Evolutionary conservation across 1,284 basidiomycete species (phyloP).

Genomic region (Sanghuangporus baumii): DNA sequence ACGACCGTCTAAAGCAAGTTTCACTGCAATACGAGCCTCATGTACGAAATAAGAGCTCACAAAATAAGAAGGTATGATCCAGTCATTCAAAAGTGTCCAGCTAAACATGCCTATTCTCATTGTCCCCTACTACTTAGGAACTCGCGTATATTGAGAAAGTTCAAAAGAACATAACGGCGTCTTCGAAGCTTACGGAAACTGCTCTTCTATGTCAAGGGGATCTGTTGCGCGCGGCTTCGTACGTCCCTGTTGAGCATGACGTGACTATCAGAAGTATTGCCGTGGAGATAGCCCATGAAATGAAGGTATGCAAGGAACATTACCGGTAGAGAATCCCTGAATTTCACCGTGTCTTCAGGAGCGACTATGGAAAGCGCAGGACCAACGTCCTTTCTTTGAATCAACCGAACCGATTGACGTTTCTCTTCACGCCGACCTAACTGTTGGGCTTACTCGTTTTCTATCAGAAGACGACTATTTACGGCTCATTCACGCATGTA

Average conservation of each 20-base stretch:
- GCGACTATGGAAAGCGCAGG: constrained; percentile 39
- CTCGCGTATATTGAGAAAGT: constrained; percentile 43
- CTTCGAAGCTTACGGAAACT: constrained; percentile 55
- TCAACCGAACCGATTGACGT: constrained; percentile 67
- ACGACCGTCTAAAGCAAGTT: constrained; percentile 58
- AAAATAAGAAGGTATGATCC: constrained; percentile 16
- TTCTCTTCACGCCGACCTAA: constrained; percentile 70
- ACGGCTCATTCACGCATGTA: constrained; percentile 53
- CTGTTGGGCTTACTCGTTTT: constrained; percentile 70
- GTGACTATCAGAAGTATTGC: constrained; percentile 65
- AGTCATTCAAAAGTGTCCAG: neutral
- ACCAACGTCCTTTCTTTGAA: constrained; percentile 67
- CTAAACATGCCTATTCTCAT: neutral
- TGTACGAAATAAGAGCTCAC: neutral
- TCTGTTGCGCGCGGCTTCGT: constrained; percentile 74
- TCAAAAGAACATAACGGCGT: constrained; percentile 41
- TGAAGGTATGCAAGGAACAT: constrained; percentile 50
- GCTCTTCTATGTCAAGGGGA: constrained; percentile 77
- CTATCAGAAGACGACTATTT: constrained; percentile 56
- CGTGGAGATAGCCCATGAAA: constrained; percentile 69
- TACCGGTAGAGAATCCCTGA: constrained; percentile 3
- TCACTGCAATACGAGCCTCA: constrained; percentile 15
- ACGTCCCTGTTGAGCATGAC: constrained; percentile 51
- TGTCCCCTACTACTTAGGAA: constrained; percentile 21
- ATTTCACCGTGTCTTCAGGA: constrained; percentile 25